A percentile compares a stretch with the other conserved stretches of the same genome.
These are phyloP conservation scores for Starmerella riodocensis DNA, from an alignment of 805 yeast species.

Conservation along the genomic window DNA sequence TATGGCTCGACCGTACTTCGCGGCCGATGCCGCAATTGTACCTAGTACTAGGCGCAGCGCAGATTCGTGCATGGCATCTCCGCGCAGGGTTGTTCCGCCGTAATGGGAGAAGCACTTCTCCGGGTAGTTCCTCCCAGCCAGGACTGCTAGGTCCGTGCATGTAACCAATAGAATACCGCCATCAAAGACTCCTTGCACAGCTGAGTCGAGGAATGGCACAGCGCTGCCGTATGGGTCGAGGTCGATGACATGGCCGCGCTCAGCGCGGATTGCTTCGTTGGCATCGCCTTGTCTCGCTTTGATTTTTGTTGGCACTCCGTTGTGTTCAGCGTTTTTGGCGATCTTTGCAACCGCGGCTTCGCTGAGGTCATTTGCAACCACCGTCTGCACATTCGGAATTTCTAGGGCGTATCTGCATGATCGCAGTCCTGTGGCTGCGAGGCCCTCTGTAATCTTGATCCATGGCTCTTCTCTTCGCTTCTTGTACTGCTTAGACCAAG, in stretches of 20 bases:
- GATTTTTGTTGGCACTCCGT: slow-evolving; percentile 46
- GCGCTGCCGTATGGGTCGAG: slow-evolving; percentile 97
- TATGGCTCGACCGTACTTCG: slow-evolving; percentile 71
- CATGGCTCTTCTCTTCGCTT: slow-evolving; percentile 30
- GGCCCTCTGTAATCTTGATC: slow-evolving; percentile 69
- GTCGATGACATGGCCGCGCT: slow-evolving; percentile 69
- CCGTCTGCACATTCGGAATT: slow-evolving; percentile 56
- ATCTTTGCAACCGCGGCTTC: slow-evolving; percentile 78
- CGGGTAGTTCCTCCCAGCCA: slow-evolving; percentile 93
- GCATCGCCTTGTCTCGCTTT: slow-evolving; percentile 77
- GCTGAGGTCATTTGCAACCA: slow-evolving; percentile 82
- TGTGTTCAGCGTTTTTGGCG: slow-evolving; percentile 53
- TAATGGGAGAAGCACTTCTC: slow-evolving; percentile 91
- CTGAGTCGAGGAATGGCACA: slow-evolving; percentile 87
- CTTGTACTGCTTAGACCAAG: slow-evolving; percentile 59
- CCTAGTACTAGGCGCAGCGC: slow-evolving; percentile 76
- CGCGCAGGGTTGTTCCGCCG: slow-evolving; percentile 81
- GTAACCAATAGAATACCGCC: slow-evolving; percentile 82
- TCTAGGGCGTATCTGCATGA: slow-evolving; percentile 91
- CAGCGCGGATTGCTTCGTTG: slow-evolving; percentile 56
- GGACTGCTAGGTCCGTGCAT: slow-evolving; percentile 89
- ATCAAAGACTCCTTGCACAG: slow-evolving; percentile 68
- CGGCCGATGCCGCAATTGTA: slow-evolving; percentile 69
- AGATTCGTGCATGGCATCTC: slow-evolving; percentile 83
- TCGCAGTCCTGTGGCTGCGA: slow-evolving; percentile 89